Evolutionary conservation across 306 rosid species (phyloP), one percentile per base, ranked within the genome.

Genomic region (Casuarina cunninghamiana): DNA sequence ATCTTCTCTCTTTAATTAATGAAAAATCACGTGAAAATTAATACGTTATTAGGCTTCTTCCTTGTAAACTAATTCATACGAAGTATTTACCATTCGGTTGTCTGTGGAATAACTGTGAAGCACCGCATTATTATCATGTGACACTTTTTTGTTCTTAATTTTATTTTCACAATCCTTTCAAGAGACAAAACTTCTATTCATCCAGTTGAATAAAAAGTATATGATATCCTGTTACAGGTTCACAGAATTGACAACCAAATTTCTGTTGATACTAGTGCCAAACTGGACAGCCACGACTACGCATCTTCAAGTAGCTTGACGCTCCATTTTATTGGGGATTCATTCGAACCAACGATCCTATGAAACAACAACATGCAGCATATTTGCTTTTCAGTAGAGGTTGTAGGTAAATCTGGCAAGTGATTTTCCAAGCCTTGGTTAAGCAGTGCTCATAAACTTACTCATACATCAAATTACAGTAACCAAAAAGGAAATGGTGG

Each of bases 241-340:
- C 69, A 62, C 44, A 10, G n/a, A 12, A 62, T 37, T 62, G 69
- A 62, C n/a, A 13, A 11, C 37, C 6, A 62, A 4, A 62, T 13
- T 35, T 62, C 44, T 58, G 65, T 39, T 21, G 57, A 51, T 51
- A 10, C 51, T 58, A 9, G 4, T 13, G 44, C 19, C 44, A 62
- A 38, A 37, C 69, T 13, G 45, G 44, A 62, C 69, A 62, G 69
- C 5, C 10, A 62, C 44, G 37, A 32, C 7, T 3, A 58, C 10
- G 41, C 41, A 17, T 62, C 69, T 62, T 11, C 69, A 62, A 62
- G 12, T 37, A 37, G 69, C 69, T 62, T 62, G 5, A 62, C 69
- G 12, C 69, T 19, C 12, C 45, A 62, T 62, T 62, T 62, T 12
- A 58, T 37, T 10, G 7, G 45, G 44, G 45, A 62, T 62, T 35